A percentile compares a stretch with the other conserved stretches of the same genome.
phyloP scores from a whole-genome alignment of 1,284 basidiomycete genomes.

The Puccinia brachypodii region DNA sequence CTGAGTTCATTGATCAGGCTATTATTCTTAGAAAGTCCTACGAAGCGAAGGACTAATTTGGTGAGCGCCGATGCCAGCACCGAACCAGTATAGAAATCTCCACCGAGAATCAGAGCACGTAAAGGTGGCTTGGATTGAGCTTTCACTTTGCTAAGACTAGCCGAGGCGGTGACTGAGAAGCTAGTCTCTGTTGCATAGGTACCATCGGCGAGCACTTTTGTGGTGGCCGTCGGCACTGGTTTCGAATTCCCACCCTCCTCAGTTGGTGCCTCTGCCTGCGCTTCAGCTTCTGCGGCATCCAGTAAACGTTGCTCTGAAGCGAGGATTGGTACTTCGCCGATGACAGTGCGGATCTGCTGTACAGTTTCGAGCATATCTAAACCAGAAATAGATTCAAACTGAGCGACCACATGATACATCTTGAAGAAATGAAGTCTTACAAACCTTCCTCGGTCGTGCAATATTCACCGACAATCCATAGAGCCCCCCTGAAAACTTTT shows the following conservation, averaged over 20 bases:
- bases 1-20: conserved; percentile 71
- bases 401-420: background rate
- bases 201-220: conserved; percentile 83
- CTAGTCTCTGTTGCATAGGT: conserved; percentile 98
- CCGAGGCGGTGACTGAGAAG: conserved; percentile 70
- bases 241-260: conserved; percentile 53
- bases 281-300: conserved; percentile 70
- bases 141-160: conserved; percentile 75
- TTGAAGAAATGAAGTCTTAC: background rate
- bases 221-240: conserved; percentile 58
- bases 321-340: conserved; percentile 94
- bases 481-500: conserved; percentile 92
- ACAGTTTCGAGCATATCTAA: conserved; percentile 72
- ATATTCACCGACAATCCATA: conserved; percentile 99
- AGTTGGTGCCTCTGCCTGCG: conserved; percentile 58
- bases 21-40: conserved; percentile 65
- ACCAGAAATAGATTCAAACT: conserved; percentile 5
- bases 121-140: conserved; percentile 86
- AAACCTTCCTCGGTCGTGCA: conserved; percentile 61
- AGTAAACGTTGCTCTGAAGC: conserved; percentile 76
- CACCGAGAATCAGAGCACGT: conserved; percentile 82
- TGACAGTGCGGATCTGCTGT: conserved; percentile 77
- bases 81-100: conserved; percentile 94
- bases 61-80: conserved; percentile 85
- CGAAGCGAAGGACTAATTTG: conserved; percentile 84